These are phyloP conservation scores for Heterobasidion occidentale DNA, from an alignment of 1,284 basidiomycete genomes.

Conservation along the genomic window DNA sequence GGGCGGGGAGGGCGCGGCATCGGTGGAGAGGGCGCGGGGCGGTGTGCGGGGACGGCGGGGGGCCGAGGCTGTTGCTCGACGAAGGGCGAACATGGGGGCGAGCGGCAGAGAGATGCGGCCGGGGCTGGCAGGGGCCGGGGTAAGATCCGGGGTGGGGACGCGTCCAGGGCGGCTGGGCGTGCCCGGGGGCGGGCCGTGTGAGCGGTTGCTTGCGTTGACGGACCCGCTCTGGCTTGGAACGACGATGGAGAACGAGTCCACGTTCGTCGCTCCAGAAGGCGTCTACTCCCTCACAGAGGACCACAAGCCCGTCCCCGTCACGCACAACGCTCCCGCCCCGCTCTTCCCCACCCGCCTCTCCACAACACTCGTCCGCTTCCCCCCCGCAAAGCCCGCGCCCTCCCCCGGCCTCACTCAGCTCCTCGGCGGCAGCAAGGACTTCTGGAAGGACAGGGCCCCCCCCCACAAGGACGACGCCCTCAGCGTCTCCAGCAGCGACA, in stretches of 20 bases:
- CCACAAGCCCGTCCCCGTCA: constrained; percentile 55
- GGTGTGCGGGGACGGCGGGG: background rate
- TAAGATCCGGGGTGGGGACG: background rate
- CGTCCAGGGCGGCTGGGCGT: no score
- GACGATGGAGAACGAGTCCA: constrained; percentile 69
- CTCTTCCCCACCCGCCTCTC: constrained; percentile 57
- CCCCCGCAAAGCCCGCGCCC: constrained; percentile 41
- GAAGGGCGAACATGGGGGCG: background rate
- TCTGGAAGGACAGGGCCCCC: constrained; percentile 35
- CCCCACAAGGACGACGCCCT: constrained; percentile 40
- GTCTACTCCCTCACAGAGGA: constrained; percentile 83
- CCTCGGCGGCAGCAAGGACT: constrained; percentile 50
- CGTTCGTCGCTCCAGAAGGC: constrained; percentile 81
- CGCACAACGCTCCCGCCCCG: constrained; percentile 37
- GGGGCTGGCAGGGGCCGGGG: constrained; percentile 5
- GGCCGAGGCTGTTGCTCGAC: background rate
- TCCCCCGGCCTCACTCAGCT: constrained; percentile 58
- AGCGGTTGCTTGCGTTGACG: no score
- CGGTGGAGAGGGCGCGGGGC: background rate
- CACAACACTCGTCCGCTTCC: constrained; percentile 56
- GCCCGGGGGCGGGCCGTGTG: background rate
- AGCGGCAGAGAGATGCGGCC: background rate
- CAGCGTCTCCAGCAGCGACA: constrained; percentile 72
- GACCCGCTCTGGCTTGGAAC: no score
- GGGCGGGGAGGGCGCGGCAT: constrained; percentile 40